These are phyloP conservation scores for Castanea mollissima DNA, from an alignment of 306 rosid species.

Conservation along the genomic window DNA sequence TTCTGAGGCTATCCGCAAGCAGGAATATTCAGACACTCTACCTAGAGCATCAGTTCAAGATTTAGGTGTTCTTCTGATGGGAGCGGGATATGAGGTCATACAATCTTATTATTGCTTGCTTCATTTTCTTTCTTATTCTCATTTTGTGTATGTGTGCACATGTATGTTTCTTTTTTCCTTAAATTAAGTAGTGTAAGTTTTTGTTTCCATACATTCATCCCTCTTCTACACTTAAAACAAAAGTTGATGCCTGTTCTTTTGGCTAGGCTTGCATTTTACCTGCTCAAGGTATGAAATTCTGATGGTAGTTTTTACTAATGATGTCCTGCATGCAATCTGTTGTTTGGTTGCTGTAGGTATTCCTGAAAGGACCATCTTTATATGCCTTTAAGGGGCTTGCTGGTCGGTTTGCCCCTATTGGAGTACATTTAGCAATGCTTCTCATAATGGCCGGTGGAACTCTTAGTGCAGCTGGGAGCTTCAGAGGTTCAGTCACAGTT, in stretches of 20 bases:
- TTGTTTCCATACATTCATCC: not conserved
- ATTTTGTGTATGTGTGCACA: not conserved
- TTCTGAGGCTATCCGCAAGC: conserved; percentile 72
- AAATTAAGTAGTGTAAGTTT: not conserved
- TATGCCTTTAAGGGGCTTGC: conserved; percentile 90
- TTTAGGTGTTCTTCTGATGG: conserved; percentile 83
- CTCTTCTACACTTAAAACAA: not conserved
- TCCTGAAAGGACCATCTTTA: conserved; percentile 78
- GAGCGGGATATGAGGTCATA: conserved; percentile 92
- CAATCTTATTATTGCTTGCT: conserved; percentile 13
- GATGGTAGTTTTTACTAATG: not conserved
- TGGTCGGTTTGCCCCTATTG: conserved; percentile 90
- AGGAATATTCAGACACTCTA: conserved; percentile 74
- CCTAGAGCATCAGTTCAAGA: conserved; percentile 84
- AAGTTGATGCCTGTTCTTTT: not conserved
- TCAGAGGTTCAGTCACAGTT: conserved; percentile 90
- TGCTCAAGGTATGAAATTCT: not conserved
- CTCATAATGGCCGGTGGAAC: conserved; percentile 95
- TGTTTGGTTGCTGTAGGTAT: conserved; percentile 53
- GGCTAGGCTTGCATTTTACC: conserved; percentile 2
- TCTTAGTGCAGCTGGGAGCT: conserved; percentile 90
- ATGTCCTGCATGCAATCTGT: not conserved
- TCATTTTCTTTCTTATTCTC: not conserved
- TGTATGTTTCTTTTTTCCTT: not conserved
- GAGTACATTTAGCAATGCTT: conserved; percentile 88